Percentiles rank a stretch among this genome's conserved stretches.
Evolutionary conservation across 106 monocot species (phyloP).

Genomic region (Iris macrosiphon): DNA sequence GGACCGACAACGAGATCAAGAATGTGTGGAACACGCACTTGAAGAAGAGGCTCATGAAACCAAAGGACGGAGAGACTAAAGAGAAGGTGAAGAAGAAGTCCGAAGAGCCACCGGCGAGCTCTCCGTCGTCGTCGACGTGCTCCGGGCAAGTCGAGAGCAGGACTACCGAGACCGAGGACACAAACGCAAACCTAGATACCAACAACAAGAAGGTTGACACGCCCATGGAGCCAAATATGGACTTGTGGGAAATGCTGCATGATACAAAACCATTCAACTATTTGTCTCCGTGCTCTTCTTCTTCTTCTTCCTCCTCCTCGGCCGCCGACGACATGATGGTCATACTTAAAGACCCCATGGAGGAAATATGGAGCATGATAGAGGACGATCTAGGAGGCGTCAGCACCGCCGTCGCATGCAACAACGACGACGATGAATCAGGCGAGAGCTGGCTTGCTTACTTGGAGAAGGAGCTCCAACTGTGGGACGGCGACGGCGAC

Average conservation of each 20-base stretch:
- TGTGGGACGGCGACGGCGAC: constrained; percentile 10
- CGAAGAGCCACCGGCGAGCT: constrained; percentile 54
- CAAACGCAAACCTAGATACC: too few relatives aligned
- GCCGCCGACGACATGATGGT: not conserved
- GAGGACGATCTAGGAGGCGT: not conserved
- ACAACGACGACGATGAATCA: not conserved
- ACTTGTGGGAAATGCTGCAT: constrained; percentile 31
- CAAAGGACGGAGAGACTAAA: not conserved
- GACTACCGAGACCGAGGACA: not conserved
- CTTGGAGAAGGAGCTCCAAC: constrained; percentile 52
- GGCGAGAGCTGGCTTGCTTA: constrained; percentile 29
- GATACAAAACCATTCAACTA: too few relatives aligned
- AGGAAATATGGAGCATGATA: constrained; percentile 8
- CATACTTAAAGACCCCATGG: not conserved
- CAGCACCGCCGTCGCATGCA: not conserved
- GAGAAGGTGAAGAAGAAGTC: not conserved
- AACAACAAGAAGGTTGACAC: constrained; percentile 26
- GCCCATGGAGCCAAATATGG: constrained; percentile 17
- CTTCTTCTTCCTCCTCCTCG: not conserved
- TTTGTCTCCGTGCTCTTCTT: not conserved
- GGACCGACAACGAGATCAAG: constrained; percentile 92
- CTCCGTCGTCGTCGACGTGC: constrained; percentile 16
- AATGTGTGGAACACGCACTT: constrained; percentile 88
- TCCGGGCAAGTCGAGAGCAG: not conserved
- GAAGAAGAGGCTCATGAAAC: constrained; percentile 41